A percentile compares a stretch with the other conserved stretches of the same genome.
Conservation (phyloP, 164 flowering plant genomes). For the Macadamia tetraphylla region DNA sequence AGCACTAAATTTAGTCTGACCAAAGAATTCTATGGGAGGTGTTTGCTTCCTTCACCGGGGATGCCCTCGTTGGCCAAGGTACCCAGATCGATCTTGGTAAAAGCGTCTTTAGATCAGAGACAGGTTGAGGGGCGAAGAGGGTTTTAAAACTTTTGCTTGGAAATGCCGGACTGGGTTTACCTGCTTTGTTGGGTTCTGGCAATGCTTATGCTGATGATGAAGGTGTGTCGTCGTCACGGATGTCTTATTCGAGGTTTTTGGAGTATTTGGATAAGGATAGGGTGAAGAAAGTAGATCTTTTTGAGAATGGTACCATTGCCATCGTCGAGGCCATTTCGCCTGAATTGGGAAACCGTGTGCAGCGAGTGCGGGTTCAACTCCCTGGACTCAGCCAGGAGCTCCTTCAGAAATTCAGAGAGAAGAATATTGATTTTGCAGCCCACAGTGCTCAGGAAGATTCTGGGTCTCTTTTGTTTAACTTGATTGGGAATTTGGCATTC, state of each 20-base stretch:
- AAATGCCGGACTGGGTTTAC: constrained; percentile 56
- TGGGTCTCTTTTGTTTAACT: constrained; percentile 64
- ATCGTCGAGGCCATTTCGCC: constrained; percentile 95
- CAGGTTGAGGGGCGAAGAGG: constrained; percentile 68
- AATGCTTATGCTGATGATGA: constrained; percentile 88
- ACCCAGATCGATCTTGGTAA: constrained; percentile 34
- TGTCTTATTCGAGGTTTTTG: constrained; percentile 90
- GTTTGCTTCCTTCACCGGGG: constrained; percentile 27
- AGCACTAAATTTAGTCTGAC: constrained; percentile 26
- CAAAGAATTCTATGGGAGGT: constrained; percentile 44
- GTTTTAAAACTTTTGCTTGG: constrained; percentile 70
- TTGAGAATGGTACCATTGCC: constrained; percentile 94
- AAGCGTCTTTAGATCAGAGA: constrained; percentile 51
- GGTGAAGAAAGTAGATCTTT: constrained; percentile 78
- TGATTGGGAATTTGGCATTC: constrained; percentile 80
- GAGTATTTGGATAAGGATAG: constrained; percentile 84
- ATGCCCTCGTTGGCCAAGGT: constrained; percentile 32
- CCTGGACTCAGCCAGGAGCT: constrained; percentile 93
- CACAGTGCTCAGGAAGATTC: constrained; percentile 90
- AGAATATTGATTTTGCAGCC: constrained; percentile 95
- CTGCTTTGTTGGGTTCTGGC: constrained; percentile 52
- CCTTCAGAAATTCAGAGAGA: constrained; percentile 87
- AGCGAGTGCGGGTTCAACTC: constrained; percentile 86
- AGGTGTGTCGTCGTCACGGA: constrained; percentile 90
- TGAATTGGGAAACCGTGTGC: constrained; percentile 77